These are phyloP conservation scores for Ophiostoma tasmaniense DNA, from an alignment of 2,329 filamentous ascomycete species.

Conservation along the genomic window DNA sequence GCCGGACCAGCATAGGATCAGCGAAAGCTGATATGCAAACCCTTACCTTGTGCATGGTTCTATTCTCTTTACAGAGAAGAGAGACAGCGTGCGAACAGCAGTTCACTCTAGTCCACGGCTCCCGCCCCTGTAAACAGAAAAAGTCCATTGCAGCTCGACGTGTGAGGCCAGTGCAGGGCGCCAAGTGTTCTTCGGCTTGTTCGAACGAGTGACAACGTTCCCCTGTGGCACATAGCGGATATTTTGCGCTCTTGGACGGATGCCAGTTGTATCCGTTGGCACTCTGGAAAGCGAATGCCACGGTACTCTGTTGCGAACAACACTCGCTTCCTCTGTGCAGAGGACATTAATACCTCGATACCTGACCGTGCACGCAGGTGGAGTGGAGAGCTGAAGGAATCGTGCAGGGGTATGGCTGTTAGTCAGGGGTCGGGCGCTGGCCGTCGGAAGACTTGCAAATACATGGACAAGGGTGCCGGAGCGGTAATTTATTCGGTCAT, in stretches of 20 bases:
- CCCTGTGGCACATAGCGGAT: neutral
- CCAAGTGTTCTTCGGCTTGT: slow-evolving; percentile 48
- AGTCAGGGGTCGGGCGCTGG: neutral
- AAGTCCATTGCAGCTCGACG: too few species aligned
- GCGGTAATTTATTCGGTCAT: neutral
- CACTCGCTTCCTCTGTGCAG: too few species aligned
- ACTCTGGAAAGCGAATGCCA: neutral
- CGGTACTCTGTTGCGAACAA: neutral
- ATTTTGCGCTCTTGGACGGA: neutral
- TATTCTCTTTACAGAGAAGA: too few species aligned
- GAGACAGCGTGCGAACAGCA: neutral
- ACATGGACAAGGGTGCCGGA: neutral
- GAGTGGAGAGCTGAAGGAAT: neutral
- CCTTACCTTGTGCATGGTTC: too few species aligned
- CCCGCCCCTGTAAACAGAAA: too few species aligned
- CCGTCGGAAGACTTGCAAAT: neutral
- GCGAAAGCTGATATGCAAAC: neutral
- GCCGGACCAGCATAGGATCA: neutral
- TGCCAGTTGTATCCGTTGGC: neutral
- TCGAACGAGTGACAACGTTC: slow-evolving; percentile 53
- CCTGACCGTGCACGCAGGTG: neutral
- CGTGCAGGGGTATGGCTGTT: neutral
- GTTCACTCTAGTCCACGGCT: too few species aligned
- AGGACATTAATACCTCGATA: neutral
- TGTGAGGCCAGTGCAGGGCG: too few species aligned